These are phyloP conservation scores for Crotalaria pallida DNA, from an alignment of 306 rosid genomes.

Conservation along the genomic window DNA sequence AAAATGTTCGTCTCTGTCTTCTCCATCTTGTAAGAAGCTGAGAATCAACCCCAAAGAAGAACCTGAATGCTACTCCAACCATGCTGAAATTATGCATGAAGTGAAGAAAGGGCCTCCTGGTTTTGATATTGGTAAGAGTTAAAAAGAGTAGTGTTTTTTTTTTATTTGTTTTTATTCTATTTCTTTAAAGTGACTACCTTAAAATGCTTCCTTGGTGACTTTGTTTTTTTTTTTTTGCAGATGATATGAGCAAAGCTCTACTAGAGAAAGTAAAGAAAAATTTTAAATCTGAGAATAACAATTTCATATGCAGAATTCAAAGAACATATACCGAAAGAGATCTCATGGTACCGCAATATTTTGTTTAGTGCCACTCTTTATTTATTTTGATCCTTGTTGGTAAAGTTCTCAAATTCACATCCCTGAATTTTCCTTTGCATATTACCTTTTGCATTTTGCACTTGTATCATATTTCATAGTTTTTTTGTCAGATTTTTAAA, in stretches of 20 bases:
- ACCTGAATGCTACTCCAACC: neutral
- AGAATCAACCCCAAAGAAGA: neutral
- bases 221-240: too few relatives aligned
- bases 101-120: neutral
- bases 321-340: neutral
- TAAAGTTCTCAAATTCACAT: too few relatives aligned
- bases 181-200: neutral
- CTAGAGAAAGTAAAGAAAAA: neutral
- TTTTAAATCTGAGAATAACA: neutral
- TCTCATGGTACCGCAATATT: constrained; percentile 10
- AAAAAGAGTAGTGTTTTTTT: too few relatives aligned
- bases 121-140: neutral
- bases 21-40: neutral
- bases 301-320: neutral
- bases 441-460: too few relatives aligned
- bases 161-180: neutral
- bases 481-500: too few relatives aligned
- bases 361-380: neutral
- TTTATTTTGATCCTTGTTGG: neutral
- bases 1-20: neutral
- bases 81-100: neutral
- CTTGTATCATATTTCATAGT: too few relatives aligned
- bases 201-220: too few relatives aligned
- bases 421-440: too few relatives aligned
- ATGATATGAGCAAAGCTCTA: neutral